Evolutionary conservation across 306 rosid genomes (phyloP).

Genomic region (Cucurbita maxima): DNA sequence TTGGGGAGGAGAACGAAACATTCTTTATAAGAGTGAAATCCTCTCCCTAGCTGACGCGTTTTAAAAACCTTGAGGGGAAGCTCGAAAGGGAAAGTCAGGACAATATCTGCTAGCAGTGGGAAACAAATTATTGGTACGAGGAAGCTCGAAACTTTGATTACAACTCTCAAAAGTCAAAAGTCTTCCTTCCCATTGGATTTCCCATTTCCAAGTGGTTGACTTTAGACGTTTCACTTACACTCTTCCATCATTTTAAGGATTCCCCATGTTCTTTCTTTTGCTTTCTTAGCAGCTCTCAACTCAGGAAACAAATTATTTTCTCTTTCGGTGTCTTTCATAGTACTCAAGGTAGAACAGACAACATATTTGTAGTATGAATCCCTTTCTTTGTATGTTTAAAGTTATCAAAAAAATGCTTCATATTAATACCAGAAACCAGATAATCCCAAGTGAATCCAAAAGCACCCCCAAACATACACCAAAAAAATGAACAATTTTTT

Average conservation of each 20-base stretch:
- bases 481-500: conserved; percentile 17
- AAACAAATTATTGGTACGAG: too few relatives aligned
- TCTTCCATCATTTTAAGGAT: neutral
- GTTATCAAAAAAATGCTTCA: neutral
- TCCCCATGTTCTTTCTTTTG: neutral
- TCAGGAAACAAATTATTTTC: neutral
- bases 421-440: conserved; percentile 1
- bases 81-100: too few relatives aligned
- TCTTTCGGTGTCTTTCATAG: neutral
- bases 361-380: neutral
- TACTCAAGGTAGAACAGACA: neutral
- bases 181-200: neutral
- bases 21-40: too few relatives aligned
- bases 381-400: neutral
- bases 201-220: neutral
- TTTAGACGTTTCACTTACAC: neutral
- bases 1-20: too few relatives aligned
- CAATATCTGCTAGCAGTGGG: too few relatives aligned
- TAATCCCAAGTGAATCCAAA: conserved; percentile 10
- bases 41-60: too few relatives aligned
- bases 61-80: too few relatives aligned
- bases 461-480: conserved; percentile 7
- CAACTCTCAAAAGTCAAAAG: neutral
- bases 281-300: neutral
- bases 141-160: neutral